A percentile compares a stretch with the other conserved stretches of the same genome.
These are phyloP conservation scores for Torrubiellomyces zombiae DNA, from an alignment of 2,329 filamentous ascomycete genomes.

Conservation along the genomic window DNA sequence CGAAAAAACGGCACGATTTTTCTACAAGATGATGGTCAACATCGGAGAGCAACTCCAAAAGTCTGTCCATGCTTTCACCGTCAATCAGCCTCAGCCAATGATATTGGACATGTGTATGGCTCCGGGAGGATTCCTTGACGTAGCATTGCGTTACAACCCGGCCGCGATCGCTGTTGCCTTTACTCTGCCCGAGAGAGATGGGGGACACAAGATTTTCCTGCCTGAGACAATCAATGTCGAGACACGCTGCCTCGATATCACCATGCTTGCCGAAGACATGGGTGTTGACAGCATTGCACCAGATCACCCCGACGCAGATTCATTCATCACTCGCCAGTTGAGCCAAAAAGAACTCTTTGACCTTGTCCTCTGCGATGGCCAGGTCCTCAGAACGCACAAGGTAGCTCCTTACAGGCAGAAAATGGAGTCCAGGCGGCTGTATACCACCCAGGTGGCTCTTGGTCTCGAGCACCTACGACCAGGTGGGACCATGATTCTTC, in stretches of 20 bases:
- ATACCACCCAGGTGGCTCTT: constrained; percentile 22
- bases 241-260: constrained; percentile 25
- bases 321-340: constrained; percentile 11
- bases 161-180: constrained; percentile 16
- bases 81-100: constrained; percentile 3
- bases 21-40: constrained; percentile 24
- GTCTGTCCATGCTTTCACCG: constrained; percentile 14
- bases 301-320: constrained; percentile 10
- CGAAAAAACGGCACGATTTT: background rate
- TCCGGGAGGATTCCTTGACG: constrained; percentile 32
- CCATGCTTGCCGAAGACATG: constrained; percentile 31
- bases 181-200: constrained; percentile 20
- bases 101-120: constrained; percentile 40
- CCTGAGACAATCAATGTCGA: constrained; percentile 4
- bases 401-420: constrained; percentile 14
- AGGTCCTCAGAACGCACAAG: constrained; percentile 24
- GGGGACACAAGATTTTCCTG: constrained; percentile 23
- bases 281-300: constrained; percentile 15
- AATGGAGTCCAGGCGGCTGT: constrained; percentile 20
- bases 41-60: constrained; percentile 25
- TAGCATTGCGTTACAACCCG: constrained; percentile 19
- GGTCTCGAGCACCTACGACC: constrained; percentile 25
- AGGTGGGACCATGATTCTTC: constrained; percentile 32
- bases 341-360: constrained; percentile 15
- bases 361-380: constrained; percentile 30